phyloP scores from a whole-genome alignment of 1,139 yeast species.

The Kodamaea suecica region DNA sequence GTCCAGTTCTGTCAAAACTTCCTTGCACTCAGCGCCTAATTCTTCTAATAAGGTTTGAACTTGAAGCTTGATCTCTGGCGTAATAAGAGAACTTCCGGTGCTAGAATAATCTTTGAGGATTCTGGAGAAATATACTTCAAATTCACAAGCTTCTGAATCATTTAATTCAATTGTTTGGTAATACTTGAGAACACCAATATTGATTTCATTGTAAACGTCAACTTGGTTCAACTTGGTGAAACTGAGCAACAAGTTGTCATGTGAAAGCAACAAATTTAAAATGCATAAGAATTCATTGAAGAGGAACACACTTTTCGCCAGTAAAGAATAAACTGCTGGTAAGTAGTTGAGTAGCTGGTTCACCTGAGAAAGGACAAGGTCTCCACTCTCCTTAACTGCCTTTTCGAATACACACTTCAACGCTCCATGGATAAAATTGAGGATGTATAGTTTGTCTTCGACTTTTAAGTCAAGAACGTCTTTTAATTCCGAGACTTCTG shows the following conservation, averaged over 20 bases:
- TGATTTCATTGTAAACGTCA: slow-evolving; percentile 27
- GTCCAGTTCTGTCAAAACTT: slow-evolving; percentile 9
- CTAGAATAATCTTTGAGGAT: slow-evolving; percentile 10
- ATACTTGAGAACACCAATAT: slow-evolving; percentile 23
- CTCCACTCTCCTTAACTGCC: not conserved
- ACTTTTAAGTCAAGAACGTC: slow-evolving; percentile 1
- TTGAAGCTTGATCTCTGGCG: slow-evolving; percentile 23
- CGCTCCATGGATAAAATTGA: slow-evolving; percentile 32
- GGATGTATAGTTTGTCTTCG: slow-evolving; percentile 18
- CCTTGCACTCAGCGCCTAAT: slow-evolving; percentile 20
- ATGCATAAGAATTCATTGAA: slow-evolving; percentile 24
- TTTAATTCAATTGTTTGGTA: slow-evolving; percentile 18
- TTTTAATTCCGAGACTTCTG: slow-evolving; percentile 2
- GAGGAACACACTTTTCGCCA: slow-evolving; percentile 19
- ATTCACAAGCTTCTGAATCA: slow-evolving; percentile 9
- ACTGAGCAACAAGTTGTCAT: slow-evolving; percentile 19
- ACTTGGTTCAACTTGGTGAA: slow-evolving; percentile 26
- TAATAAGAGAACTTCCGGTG: slow-evolving; percentile 12
- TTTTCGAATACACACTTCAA: slow-evolving; percentile 3
- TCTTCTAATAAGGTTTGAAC: slow-evolving; percentile 27
- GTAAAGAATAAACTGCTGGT: slow-evolving; percentile 13
- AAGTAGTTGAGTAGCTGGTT: slow-evolving; percentile 5
- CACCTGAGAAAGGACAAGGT: not conserved
- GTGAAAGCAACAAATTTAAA: slow-evolving; percentile 28
- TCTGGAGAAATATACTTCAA: slow-evolving; percentile 18